Conservation (phyloP, 805 yeast species). For the Starmerella floricola region DNA sequence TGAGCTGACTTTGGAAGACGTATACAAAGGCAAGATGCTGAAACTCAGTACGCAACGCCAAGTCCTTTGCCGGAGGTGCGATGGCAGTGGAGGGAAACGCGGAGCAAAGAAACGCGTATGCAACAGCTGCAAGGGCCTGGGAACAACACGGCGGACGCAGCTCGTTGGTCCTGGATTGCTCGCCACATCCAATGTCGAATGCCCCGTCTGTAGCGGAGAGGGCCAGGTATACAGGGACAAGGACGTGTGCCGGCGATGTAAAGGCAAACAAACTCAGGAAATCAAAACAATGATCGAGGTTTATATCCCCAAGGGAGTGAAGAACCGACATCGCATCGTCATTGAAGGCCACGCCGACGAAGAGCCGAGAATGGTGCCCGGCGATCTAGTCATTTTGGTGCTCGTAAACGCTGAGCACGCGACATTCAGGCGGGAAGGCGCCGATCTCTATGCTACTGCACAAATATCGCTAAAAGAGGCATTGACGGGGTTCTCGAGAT, state of each 20-base stretch:
- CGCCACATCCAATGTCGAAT: constrained; percentile 47
- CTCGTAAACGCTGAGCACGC: constrained; percentile 37
- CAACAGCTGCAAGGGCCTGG: constrained; percentile 59
- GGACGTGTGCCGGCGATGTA: constrained; percentile 68
- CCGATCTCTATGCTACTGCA: constrained; percentile 52
- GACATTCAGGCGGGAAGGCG: constrained; percentile 43
- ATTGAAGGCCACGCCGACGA: constrained; percentile 67
- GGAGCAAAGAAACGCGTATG: constrained; percentile 48
- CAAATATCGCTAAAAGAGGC: constrained; percentile 66
- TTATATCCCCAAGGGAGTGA: constrained; percentile 60
- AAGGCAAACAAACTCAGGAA: constrained; percentile 48
- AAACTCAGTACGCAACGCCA: constrained; percentile 63
- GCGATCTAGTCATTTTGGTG: constrained; percentile 61
- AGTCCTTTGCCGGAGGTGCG: constrained; percentile 58
- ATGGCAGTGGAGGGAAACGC: constrained; percentile 63
- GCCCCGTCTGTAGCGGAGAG: constrained; percentile 58
- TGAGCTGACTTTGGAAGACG: constrained; percentile 60
- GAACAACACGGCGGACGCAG: constrained; percentile 45
- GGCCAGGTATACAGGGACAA: constrained; percentile 51
- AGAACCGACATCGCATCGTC: constrained; percentile 47
- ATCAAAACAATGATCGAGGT: constrained; percentile 68
- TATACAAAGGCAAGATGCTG: constrained; percentile 77
- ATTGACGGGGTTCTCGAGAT: constrained; percentile 62
- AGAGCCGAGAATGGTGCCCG: constrained; percentile 55
- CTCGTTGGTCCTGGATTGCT: constrained; percentile 66